These are phyloP conservation scores for Triadica sebifera DNA, from an alignment of 345 rosid species.

Conservation along the genomic window DNA sequence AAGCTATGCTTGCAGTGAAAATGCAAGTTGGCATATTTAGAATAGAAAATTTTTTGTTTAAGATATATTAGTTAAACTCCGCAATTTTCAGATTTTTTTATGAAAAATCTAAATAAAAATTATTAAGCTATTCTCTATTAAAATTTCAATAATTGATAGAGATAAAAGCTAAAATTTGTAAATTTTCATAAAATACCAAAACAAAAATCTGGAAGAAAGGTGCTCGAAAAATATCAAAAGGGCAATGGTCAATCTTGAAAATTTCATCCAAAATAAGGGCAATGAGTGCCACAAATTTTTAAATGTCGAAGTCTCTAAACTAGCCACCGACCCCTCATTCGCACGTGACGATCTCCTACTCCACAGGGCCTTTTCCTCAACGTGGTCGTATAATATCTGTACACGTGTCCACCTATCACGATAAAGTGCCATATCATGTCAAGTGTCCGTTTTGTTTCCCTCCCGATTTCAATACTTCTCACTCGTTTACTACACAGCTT, in stretches of 20 bases:
- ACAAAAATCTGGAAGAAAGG: not conserved
- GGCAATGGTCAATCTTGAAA: constrained; percentile 9
- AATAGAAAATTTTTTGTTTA: no score
- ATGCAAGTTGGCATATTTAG: no score
- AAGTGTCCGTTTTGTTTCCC: not conserved
- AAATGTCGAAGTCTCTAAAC: constrained; percentile 14
- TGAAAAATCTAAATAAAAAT: no score
- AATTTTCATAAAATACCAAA: not conserved
- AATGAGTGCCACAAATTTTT: not conserved
- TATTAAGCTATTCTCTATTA: no score
- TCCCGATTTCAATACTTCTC: constrained; percentile 8
- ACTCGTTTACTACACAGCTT: not conserved
- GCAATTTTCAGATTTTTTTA: no score
- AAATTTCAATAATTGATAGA: no score
- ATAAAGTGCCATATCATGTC: constrained; percentile 32
- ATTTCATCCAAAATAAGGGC: constrained; percentile 7
- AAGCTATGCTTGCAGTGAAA: no score
- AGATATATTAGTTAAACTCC: no score
- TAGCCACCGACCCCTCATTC: constrained; percentile 6
- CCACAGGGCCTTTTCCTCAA: constrained; percentile 17
- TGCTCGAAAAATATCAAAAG: not conserved
- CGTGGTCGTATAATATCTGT: constrained; percentile 27
- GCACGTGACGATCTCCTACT: constrained; percentile 23
- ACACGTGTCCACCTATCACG: constrained; percentile 30
- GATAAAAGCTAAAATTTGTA: no score